phyloP scores from a whole-genome alignment of 148 eudicot genomes.

The Fallopia convolvulus region DNA sequence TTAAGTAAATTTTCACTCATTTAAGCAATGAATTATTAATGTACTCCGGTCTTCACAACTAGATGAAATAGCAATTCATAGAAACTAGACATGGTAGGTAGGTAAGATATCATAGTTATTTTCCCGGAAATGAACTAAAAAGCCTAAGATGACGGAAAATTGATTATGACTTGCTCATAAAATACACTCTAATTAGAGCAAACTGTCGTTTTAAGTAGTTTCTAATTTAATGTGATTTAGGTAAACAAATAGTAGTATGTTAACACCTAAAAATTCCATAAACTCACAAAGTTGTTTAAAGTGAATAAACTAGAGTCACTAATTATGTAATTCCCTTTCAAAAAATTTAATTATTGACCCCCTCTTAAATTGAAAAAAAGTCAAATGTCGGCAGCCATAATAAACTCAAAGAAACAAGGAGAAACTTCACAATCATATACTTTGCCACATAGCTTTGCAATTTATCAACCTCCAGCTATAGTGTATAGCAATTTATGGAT shows the following conservation, averaged over 20 bases:
- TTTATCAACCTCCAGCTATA: not conserved
- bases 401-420: not conserved
- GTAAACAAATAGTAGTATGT: not conserved
- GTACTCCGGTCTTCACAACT: not conserved
- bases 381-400: constrained; percentile 11
- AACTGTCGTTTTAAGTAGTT: not conserved
- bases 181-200: not conserved
- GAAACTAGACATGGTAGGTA: not conserved
- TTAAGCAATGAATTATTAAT: too few species aligned
- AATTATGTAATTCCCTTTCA: not conserved
- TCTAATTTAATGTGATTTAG: not conserved
- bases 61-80: not conserved
- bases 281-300: not conserved
- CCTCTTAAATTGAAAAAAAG: not conserved
- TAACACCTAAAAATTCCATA: not conserved
- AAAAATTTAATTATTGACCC: not conserved
- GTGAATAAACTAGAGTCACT: not conserved
- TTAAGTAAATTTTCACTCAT: too few species aligned
- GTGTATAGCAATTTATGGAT: not conserved
- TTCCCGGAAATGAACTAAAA: not conserved
- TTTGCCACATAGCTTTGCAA: not conserved
- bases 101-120: constrained; percentile 7
- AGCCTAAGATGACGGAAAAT: constrained; percentile 3
- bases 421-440: not conserved
- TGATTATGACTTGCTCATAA: not conserved